Evolutionary conservation across 306 rosid species (phyloP).

Genomic region (Herpetospermum pedunculosum): DNA sequence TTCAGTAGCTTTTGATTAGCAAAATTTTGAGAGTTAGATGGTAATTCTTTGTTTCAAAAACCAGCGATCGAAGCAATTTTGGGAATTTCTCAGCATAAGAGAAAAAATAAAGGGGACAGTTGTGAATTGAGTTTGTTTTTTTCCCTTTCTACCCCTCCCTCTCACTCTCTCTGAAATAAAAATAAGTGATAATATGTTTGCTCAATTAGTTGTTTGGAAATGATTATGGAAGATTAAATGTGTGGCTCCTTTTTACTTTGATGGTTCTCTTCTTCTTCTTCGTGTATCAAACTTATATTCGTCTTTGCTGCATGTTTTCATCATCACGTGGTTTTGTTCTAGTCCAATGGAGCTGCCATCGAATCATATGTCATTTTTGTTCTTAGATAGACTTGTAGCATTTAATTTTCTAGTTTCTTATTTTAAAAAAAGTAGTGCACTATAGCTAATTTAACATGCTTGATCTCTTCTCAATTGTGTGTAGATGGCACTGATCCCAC

Average conservation of each 20-base stretch:
- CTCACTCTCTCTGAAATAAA: neutral
- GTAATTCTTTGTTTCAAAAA: neutral
- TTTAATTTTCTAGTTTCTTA: neutral
- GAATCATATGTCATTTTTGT: neutral
- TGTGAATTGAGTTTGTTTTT: neutral
- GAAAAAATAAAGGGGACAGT: neutral
- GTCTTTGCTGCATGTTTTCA: neutral
- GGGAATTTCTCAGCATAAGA: neutral
- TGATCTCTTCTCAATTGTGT: conserved; percentile 13
- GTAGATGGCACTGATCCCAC: conserved; percentile 93
- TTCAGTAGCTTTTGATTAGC: neutral
- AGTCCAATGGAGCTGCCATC: neutral
- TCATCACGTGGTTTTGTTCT: neutral
- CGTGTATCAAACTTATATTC: neutral
- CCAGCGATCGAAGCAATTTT: neutral
- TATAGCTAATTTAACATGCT: conserved; percentile 6
- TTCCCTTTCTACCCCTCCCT: neutral
- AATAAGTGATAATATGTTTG: neutral
- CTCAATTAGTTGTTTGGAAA: neutral
- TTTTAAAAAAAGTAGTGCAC: neutral
- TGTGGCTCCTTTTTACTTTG: neutral
- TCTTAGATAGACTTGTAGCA: neutral
- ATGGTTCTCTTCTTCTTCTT: neutral
- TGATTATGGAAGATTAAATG: neutral
- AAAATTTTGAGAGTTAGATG: neutral